These are phyloP conservation scores for Talaromyces trachyspermus DNA, from an alignment of 495 filamentous ascomycete genomes.

Conservation along the genomic window DNA sequence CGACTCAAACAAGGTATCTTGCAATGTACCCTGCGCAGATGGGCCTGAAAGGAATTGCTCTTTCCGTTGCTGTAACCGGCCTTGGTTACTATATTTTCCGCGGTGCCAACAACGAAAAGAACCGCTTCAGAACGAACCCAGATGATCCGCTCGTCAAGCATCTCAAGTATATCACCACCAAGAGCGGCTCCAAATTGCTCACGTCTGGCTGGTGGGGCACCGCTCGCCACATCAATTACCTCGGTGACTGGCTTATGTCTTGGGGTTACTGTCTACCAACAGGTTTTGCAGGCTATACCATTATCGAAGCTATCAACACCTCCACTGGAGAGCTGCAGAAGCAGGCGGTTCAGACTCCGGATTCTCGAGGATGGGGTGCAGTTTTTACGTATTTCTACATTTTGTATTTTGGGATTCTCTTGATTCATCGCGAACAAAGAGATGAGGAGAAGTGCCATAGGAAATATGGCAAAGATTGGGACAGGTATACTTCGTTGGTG, in stretches of 20 bases:
- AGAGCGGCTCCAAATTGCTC: conserved; percentile 71
- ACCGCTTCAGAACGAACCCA: conserved; percentile 83
- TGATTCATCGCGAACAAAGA: conserved; percentile 83
- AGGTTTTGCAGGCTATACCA: conserved; percentile 71
- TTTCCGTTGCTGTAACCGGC: conserved; percentile 56
- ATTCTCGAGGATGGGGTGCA: conserved; percentile 73
- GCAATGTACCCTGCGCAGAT: conserved; percentile 73
- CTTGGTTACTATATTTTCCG: conserved; percentile 87
- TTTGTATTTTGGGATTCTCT: conserved; percentile 81
- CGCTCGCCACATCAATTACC: conserved; percentile 91
- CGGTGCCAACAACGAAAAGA: conserved; percentile 86
- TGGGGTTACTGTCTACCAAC: conserved; percentile 92
- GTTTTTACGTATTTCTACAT: conserved; percentile 93
- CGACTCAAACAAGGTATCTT: conserved; percentile 80
- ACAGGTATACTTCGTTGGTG: conserved; percentile 77
- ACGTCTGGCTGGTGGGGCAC: conserved; percentile 92
- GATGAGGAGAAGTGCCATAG: conserved; percentile 87
- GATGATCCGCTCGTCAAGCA: conserved; percentile 72
- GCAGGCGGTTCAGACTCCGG: conserved; percentile 57
- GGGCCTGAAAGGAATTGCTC: conserved; percentile 52
- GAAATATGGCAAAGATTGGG: conserved; percentile 95
- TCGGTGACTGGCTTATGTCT: conserved; percentile 93
- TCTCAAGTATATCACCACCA: conserved; percentile 82
- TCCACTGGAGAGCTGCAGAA: conserved; percentile 46
- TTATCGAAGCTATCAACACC: conserved; percentile 37